Evolutionary conservation across 306 rosid genomes (phyloP), one percentile per base, ranked within the genome.

Genomic region (Glycine soja): DNA sequence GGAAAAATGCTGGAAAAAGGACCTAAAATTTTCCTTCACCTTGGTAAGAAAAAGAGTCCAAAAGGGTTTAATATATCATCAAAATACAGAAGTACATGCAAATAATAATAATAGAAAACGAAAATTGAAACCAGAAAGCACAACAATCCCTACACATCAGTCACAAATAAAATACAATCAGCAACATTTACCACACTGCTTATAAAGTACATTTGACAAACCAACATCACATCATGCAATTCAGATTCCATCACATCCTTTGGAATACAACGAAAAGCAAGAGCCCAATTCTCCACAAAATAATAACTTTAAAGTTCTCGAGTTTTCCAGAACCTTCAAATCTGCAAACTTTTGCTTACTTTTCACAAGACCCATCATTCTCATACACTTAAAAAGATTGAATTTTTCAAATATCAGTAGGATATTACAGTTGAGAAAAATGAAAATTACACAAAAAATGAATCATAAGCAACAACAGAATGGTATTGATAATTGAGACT

Each of bases 121-220:
- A 36, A 30, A 70, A 50, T 16, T 16, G 16, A 84, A 46, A 51
- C 62, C 63, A 79, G n/a, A 61, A 13, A 3, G 42, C 47, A 77
- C 42, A 9, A 30, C 3, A 57, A 30, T 72, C 34, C n/a, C 63
- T 34, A 7, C 34, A 53, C 63, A 52, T 53, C 77, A 57, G 1
- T 46, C 43, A 58, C 56, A 62, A 15, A 16, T 4, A 16, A 36
- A 50, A 59, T 32, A 67, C 48, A 62, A 82, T n/a, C 45, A 40
- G 62, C 15, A 24, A 38, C 12, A 54, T 4, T 47, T 43, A 24
- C 34, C 11, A 0, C 16, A 63, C 46, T 3, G 14, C 14, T 16
- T 24, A 40, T n/a, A 14, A 12, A 72, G 15, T 15, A 43, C 45
- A 69, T 70, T 61, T 24, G 14, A 56, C 15, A 30, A 69, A 52